Conservation (phyloP, 1,284 basidiomycete species). For the Meira nashicola region DNA sequence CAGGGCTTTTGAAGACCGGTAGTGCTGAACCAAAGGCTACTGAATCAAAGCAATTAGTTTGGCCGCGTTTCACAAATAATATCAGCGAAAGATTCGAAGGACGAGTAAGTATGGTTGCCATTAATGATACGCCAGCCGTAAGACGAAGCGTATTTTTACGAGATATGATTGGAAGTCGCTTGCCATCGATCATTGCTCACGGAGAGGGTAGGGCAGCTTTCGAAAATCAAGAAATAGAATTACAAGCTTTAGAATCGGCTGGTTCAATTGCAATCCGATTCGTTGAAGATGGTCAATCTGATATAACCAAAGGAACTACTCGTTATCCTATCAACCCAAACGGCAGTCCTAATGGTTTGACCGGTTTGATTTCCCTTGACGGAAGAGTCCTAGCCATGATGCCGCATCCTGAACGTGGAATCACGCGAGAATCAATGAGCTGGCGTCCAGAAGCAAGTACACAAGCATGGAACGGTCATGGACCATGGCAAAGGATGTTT, state of each 20-base stretch:
- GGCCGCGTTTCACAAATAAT: conserved; percentile 91
- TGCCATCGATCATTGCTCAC: conserved; percentile 92
- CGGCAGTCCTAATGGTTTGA: conserved; percentile 78
- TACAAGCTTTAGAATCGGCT: conserved; percentile 20
- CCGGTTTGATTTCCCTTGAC: conserved; percentile 77
- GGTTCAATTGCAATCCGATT: conserved; percentile 40
- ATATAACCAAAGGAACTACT: conserved; percentile 13
- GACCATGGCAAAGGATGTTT: conserved; percentile 94
- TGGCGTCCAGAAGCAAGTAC: conserved; percentile 43
- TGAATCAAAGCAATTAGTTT: conserved; percentile 56
- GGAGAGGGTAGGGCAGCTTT: conserved; percentile 88
- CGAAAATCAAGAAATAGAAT: conserved; percentile 19
- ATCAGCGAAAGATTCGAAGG: conserved; percentile 85
- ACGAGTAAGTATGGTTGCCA: conserved; percentile 72
- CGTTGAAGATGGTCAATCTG: conserved; percentile 28
- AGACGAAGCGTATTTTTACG: conserved; percentile 72
- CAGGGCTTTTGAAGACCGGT: conserved; percentile 74
- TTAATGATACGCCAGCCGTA: conserved; percentile 57
- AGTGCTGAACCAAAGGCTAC: background rate
- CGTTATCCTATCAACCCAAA: conserved; percentile 70
- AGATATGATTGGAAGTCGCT: conserved; percentile 76
- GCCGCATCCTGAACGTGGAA: conserved; percentile 63
- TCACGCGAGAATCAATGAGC: conserved; percentile 47
- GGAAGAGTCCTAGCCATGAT: conserved; percentile 89
- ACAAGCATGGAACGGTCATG: conserved; percentile 58